A percentile compares a stretch with the other conserved stretches of the same genome.
Evolutionary conservation across 768 basidiomycete species (phyloP).

Genomic region (Xanthoconium purpureum): DNA sequence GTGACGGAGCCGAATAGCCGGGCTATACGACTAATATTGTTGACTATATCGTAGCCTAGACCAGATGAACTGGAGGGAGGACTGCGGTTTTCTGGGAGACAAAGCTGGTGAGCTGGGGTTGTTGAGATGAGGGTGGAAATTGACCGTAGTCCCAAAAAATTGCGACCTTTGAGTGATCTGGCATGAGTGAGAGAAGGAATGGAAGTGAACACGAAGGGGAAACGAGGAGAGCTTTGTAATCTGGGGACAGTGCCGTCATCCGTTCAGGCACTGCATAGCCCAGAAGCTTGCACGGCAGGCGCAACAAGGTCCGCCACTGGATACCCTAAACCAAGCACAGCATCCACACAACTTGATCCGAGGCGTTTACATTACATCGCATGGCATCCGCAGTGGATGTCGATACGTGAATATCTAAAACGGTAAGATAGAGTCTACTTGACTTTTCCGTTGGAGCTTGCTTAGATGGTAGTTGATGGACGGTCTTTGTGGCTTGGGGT

Average conservation of each 20-base stretch:
- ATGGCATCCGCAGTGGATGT: conserved; percentile 13
- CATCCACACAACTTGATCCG: neutral
- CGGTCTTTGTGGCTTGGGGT: conserved; percentile 63
- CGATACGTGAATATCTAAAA: conserved; percentile 16
- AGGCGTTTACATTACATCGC: conserved; percentile 17
- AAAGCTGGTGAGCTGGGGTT: conserved; percentile 1
- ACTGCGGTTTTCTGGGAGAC: conserved; percentile 29
- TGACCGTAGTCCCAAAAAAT: conserved; percentile 41
- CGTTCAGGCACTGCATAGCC: too few species aligned
- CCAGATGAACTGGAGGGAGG: conserved; percentile 30
- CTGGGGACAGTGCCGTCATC: conserved; percentile 3
- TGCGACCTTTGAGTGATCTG: conserved; percentile 37
- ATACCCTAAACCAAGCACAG: conserved; percentile 17
- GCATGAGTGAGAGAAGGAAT: conserved; percentile 28
- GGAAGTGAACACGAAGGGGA: conserved; percentile 10
- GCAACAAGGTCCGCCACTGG: conserved; percentile 12
- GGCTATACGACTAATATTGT: conserved; percentile 44
- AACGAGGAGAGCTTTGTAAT: conserved; percentile 24
- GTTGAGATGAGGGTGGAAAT: conserved; percentile 2
- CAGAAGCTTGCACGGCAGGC: conserved; percentile 17
- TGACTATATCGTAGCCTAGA: conserved; percentile 42
- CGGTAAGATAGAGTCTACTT: conserved; percentile 46
- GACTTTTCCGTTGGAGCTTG: conserved; percentile 67
- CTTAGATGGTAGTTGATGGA: conserved; percentile 90
- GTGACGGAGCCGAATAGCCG: conserved; percentile 46